Percentiles rank a stretch among this genome's conserved stretches.
These are phyloP conservation scores for Lactifluus pinguis DNA, from an alignment of 768 basidiomycete genomes.

Conservation along the genomic window DNA sequence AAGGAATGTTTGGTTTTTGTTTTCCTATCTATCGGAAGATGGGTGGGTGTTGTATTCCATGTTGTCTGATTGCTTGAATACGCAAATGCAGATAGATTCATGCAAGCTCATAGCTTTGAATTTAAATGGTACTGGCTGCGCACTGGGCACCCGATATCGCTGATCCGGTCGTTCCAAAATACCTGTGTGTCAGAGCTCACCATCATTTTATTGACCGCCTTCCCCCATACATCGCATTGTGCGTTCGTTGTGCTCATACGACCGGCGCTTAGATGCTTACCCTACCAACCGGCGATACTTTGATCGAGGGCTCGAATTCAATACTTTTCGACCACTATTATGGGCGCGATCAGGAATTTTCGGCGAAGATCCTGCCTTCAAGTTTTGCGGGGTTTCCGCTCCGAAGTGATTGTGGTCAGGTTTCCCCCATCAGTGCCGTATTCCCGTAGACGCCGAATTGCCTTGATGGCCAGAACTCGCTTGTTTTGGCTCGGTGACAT, in stretches of 20 bases:
- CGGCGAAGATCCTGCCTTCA: background rate
- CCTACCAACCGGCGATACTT: background rate
- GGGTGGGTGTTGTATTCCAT: background rate
- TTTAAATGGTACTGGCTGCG: background rate
- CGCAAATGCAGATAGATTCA: background rate
- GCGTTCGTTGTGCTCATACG: background rate
- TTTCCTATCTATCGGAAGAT: background rate
- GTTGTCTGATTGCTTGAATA: background rate
- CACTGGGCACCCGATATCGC: background rate
- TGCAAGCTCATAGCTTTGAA: background rate
- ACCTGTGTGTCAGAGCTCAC: background rate
- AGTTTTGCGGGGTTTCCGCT: background rate
- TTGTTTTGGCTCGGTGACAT: background rate
- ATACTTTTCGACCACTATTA: background rate
- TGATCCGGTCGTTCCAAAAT: background rate
- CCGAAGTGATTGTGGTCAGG: background rate
- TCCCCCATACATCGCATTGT: background rate
- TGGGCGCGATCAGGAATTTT: background rate
- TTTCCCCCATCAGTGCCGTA: background rate
- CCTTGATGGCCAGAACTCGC: background rate
- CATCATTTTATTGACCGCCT: background rate
- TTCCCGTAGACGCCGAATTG: background rate
- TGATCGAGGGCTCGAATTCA: background rate
- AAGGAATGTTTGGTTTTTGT: background rate
- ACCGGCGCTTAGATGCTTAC: no score